Evolutionary conservation across 257 asterid genomes (phyloP).

Genomic region (Scutellaria barbata): DNA sequence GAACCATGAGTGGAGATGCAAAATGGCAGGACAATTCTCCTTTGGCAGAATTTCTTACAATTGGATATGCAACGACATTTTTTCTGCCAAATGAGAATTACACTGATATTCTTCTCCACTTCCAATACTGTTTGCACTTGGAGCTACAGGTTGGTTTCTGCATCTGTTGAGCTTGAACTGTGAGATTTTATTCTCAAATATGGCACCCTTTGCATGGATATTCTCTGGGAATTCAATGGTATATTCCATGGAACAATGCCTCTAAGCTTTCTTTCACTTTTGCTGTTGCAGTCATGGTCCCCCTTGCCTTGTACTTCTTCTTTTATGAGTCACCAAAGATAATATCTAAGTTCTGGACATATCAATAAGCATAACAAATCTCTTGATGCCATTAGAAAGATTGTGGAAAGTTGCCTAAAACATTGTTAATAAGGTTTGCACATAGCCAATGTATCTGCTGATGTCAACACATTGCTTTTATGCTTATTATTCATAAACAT

Average conservation of each 20-base stretch:
- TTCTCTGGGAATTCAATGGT: slow-evolving; percentile 41
- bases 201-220: slow-evolving; percentile 52
- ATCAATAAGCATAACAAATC: slow-evolving; percentile 18
- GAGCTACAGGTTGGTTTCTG: slow-evolving; percentile 24
- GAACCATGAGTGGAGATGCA: slow-evolving; percentile 30
- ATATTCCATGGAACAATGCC: slow-evolving; percentile 54
- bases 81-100: slow-evolving; percentile 48
- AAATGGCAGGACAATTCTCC: slow-evolving; percentile 72
- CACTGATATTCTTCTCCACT: slow-evolving; percentile 48
- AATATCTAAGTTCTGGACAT: slow-evolving; percentile 26
- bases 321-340: slow-evolving; percentile 31
- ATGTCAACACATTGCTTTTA: slow-evolving; percentile 17
- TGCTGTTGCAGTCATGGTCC: slow-evolving; percentile 48
- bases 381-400: slow-evolving; percentile 27
- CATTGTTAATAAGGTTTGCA: slow-evolving; percentile 13
- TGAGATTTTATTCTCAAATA: slow-evolving; percentile 40
- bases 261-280: slow-evolving; percentile 35
- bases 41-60: slow-evolving; percentile 44
- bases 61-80: not conserved
- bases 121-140: slow-evolving; percentile 8
- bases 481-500: slow-evolving; percentile 12
- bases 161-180: slow-evolving; percentile 32
- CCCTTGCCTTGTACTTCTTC: slow-evolving; percentile 35
- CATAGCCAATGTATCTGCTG: not conserved
- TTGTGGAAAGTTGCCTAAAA: slow-evolving; percentile 20